phyloP scores from a whole-genome alignment of 1,284 basidiomycete species.

The Cutaneotrichosporon spelunceum region DNA sequence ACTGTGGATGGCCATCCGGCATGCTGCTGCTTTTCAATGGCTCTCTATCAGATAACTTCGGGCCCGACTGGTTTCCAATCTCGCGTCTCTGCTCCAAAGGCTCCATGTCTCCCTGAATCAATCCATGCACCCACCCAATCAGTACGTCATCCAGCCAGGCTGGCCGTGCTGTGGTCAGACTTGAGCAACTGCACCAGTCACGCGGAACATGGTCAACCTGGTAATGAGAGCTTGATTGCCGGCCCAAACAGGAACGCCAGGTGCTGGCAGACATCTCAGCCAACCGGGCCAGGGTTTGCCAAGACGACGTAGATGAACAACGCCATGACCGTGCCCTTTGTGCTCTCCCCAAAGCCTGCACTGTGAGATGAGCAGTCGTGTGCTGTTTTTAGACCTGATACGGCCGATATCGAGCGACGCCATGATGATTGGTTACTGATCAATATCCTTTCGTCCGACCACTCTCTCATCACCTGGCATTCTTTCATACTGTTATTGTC shows the following conservation, averaged over 20 bases:
- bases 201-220: no score
- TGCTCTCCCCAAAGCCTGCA: neutral
- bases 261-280: no score
- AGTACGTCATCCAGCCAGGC: no score
- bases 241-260: no score
- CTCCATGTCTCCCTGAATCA: neutral
- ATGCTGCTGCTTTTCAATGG: neutral
- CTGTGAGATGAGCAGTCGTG: neutral
- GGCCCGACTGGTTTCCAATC: conserved; percentile 2
- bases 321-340: neutral
- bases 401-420: neutral
- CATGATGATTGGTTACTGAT: neutral
- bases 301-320: no score
- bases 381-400: neutral
- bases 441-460: neutral
- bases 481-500: no score
- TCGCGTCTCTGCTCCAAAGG: neutral
- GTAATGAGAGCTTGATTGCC: no score
- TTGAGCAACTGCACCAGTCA: no score
- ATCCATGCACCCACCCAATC: no score
- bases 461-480: no score
- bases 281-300: no score
- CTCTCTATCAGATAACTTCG: conserved; percentile 7
- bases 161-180: no score
- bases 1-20: neutral